phyloP scores from a whole-genome alignment of 2,329 filamentous ascomycete species.

The Penicillium sp. region DNA sequence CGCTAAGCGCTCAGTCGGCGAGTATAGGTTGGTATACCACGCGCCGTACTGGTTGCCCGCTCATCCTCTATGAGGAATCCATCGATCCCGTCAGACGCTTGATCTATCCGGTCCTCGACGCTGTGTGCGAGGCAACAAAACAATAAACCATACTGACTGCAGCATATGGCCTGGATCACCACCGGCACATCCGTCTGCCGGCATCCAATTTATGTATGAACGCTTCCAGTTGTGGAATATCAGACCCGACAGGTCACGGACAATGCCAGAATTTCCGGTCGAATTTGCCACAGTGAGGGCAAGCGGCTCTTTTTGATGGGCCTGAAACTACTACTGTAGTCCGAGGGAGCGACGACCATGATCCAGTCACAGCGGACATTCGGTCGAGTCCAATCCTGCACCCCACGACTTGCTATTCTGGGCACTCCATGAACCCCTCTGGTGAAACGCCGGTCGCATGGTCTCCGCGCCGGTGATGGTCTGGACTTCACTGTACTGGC shows the following conservation, averaged over 20 bases:
- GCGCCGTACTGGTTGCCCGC: no score
- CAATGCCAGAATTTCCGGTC: not conserved
- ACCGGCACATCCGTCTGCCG: no score
- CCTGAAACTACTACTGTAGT: constrained; percentile 21
- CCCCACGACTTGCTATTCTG: constrained; percentile 21
- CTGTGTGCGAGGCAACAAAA: no score
- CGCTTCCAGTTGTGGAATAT: constrained; percentile 3
- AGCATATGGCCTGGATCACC: no score
- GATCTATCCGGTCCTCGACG: no score
- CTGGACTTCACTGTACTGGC: constrained; percentile 1
- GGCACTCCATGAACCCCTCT: constrained; percentile 2
- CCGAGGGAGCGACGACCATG: constrained; percentile 7
- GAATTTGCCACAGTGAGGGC: constrained; percentile 13
- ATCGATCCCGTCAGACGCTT: no score
- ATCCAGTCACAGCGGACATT: constrained; percentile 12
- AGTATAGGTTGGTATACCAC: no score
- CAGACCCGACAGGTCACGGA: not conserved
- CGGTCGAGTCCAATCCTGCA: constrained; percentile 8
- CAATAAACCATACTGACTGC: no score
- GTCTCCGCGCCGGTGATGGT: not conserved
- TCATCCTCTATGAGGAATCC: no score
- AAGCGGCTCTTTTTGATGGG: constrained; percentile 12
- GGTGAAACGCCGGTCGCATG: constrained; percentile 9
- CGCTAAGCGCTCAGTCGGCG: no score
- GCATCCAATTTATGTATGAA: no score